Conservation (phyloP, 1,284 basidiomycete species). For the Irpex sp. region DNA sequence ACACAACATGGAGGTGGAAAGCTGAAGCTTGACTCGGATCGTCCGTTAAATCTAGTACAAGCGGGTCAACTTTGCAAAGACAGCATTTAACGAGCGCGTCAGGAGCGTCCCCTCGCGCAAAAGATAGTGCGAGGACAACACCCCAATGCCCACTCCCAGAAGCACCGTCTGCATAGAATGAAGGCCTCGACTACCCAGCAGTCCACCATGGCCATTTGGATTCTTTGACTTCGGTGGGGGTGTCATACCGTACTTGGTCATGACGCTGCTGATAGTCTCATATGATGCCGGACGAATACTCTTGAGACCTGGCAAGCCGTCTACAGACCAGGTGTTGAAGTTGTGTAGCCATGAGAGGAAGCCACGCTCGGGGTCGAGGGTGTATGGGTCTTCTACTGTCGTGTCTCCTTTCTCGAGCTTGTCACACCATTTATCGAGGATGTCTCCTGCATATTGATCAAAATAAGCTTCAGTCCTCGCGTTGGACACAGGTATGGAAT, state of each 20-base stretch:
- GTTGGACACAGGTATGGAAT: no score
- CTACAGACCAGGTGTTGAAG: slow-evolving; percentile 13
- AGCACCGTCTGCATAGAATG: background rate
- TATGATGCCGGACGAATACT: background rate
- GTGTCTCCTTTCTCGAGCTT: slow-evolving; percentile 6
- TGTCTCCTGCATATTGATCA: no score
- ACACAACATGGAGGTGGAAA: no score
- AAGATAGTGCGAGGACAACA: background rate
- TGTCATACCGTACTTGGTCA: slow-evolving; percentile 5
- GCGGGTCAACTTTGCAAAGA: no score
- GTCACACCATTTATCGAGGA: background rate
- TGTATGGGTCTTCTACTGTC: slow-evolving; percentile 6
- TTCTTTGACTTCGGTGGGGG: background rate
- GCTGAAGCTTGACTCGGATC: no score
- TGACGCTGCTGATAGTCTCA: slow-evolving; percentile 3
- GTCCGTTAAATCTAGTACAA: no score
- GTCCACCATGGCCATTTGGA: background rate
- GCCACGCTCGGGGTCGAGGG: slow-evolving; percentile 3
- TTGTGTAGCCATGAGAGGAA: slow-evolving; percentile 4
- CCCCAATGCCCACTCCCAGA: slow-evolving; percentile 2
- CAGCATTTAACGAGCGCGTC: background rate
- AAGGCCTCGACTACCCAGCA: background rate
- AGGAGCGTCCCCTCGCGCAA: background rate
- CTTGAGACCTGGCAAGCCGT: slow-evolving; percentile 12
- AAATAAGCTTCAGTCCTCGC: no score